These are phyloP conservation scores for Golubevia pallescens DNA, from an alignment of 1,284 basidiomycete genomes.

Conservation along the genomic window DNA sequence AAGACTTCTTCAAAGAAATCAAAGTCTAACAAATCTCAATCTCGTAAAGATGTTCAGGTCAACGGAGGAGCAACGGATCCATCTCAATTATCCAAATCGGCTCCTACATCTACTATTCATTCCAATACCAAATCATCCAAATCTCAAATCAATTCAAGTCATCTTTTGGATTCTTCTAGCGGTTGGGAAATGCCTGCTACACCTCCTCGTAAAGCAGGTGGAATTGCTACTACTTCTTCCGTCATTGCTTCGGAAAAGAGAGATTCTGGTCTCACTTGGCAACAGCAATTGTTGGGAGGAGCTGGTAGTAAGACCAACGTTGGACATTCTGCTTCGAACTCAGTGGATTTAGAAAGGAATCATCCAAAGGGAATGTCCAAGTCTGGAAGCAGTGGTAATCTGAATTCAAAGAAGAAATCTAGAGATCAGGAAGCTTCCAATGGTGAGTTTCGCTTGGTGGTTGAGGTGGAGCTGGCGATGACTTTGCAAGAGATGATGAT, in stretches of 20 bases:
- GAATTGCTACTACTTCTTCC: neutral
- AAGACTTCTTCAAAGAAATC: no score
- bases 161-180: neutral
- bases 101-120: neutral
- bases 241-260: neutral
- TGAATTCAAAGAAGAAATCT: constrained; percentile 14
- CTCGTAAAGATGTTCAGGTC: no score
- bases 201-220: neutral
- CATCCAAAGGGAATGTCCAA: neutral
- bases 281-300: constrained; percentile 32
- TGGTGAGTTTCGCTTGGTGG: neutral
- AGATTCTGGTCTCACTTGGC: constrained; percentile 32
- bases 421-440: constrained; percentile 3
- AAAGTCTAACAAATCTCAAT: no score
- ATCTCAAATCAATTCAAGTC: neutral
- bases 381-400: neutral
- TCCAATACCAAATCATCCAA: neutral
- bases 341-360: no score
- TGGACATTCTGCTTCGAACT: no score
- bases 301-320: no score
- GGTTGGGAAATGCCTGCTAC: neutral
- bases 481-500: no score
- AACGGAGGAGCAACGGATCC: neutral
- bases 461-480: no score
- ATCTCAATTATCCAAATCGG: neutral